A percentile compares a stretch with the other conserved stretches of the same genome.
Conservation (phyloP, 2,329 filamentous ascomycete genomes). For the Didymella arachidicola region DNA sequence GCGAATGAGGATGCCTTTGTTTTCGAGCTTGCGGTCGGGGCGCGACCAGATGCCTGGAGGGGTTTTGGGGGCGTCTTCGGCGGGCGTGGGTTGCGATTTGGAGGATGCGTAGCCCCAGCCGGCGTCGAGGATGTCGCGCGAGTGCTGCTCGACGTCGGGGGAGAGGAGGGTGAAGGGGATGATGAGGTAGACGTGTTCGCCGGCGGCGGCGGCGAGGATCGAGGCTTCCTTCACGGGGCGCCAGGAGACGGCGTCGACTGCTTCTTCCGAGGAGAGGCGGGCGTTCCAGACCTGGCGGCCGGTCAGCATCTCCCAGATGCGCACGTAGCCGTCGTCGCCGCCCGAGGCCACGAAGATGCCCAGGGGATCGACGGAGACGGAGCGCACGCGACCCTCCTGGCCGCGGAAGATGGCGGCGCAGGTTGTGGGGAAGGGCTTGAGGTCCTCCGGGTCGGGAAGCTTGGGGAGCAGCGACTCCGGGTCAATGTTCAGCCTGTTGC, state of each 20-base stretch:
- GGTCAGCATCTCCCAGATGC: conserved; percentile 87
- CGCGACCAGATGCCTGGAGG: conserved; percentile 83
- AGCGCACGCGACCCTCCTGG: conserved; percentile 86
- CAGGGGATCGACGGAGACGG: conserved; percentile 82
- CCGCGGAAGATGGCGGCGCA: conserved; percentile 87
- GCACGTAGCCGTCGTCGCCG: conserved; percentile 90
- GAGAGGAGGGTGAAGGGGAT: conserved; percentile 72
- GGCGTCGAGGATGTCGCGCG: conserved; percentile 78
- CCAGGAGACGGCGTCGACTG: conserved; percentile 89
- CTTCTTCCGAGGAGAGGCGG: conserved; percentile 76
- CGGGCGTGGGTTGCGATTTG: conserved; percentile 60
- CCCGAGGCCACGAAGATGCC: conserved; percentile 89
- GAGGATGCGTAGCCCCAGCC: conserved; percentile 94
- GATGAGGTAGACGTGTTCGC: conserved; percentile 85
- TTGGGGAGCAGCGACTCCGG: conserved; percentile 92
- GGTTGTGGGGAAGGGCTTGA: conserved; percentile 92
- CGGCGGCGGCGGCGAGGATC: conserved; percentile 82
- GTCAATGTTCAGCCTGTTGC: conserved; percentile 96
- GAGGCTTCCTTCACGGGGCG: conserved; percentile 81
- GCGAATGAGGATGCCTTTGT: conserved; percentile 80
- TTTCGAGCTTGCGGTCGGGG: conserved; percentile 75
- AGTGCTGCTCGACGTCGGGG: conserved; percentile 75
- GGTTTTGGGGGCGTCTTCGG: conserved; percentile 70
- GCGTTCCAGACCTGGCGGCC: conserved; percentile 88
- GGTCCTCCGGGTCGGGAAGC: conserved; percentile 88